phyloP scores from a whole-genome alignment of 768 basidiomycete species.

The Megacollybia marginata region DNA sequence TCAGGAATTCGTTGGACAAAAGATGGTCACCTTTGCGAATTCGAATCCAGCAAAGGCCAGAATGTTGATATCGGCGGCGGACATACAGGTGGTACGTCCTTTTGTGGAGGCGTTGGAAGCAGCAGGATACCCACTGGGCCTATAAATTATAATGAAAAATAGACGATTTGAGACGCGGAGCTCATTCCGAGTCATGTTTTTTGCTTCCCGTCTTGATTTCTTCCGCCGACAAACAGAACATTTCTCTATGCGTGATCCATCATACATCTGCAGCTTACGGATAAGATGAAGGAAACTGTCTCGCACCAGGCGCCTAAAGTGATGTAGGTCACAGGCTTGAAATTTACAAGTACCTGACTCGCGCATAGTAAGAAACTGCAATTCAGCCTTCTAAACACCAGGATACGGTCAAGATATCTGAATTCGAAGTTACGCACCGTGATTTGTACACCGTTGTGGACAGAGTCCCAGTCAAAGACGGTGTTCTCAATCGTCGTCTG shows the following conservation, averaged over 20 bases:
- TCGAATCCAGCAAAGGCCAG: conserved; percentile 29
- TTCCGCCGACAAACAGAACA: too few relatives aligned
- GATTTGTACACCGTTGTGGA: conserved; percentile 85
- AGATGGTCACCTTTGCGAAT: conserved; percentile 30
- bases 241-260: too few relatives aligned
- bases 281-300: conserved; percentile 73
- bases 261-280: too few relatives aligned
- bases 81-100: conserved; percentile 15
- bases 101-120: conserved; percentile 10
- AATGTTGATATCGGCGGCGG: conserved; percentile 27
- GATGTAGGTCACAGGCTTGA: conserved; percentile 42
- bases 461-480: conserved; percentile 81
- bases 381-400: conserved; percentile 89
- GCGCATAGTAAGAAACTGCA: conserved; percentile 81
- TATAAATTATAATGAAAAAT: too few relatives aligned
- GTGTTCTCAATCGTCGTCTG: conserved; percentile 86
- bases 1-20: conserved; percentile 43
- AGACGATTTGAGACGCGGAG: too few relatives aligned
- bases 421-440: conserved; percentile 91
- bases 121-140: conserved; percentile 2
- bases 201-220: too few relatives aligned
- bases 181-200: too few relatives aligned
- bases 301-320: conserved; percentile 76
- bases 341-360: not conserved
- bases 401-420: conserved; percentile 91